phyloP scores from a whole-genome alignment of 2,329 filamentous ascomycete species.

The Dactylella cylindrospora region DNA sequence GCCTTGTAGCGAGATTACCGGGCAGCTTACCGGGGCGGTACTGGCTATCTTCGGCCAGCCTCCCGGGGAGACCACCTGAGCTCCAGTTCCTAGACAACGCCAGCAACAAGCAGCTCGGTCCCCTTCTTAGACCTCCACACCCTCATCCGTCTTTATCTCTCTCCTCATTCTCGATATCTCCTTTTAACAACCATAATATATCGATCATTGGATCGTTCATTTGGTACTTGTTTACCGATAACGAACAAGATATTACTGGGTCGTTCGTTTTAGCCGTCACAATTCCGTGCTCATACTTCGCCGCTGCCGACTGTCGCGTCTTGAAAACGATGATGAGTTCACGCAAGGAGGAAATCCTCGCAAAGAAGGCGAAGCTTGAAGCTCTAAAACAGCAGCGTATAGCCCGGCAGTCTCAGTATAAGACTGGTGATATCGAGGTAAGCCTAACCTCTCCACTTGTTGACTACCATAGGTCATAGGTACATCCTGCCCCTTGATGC shows the following conservation, averaged over 20 bases:
- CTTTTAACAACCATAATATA: not conserved
- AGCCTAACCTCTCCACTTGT: slow-evolving; percentile 47
- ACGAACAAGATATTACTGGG: too few relatives aligned
- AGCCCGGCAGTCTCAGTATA: slow-evolving; percentile 74
- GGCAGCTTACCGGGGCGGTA: not conserved
- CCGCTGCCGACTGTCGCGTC: slow-evolving; percentile 19
- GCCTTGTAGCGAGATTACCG: slow-evolving; percentile 1
- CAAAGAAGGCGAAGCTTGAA: slow-evolving; percentile 94
- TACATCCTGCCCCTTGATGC: not conserved
- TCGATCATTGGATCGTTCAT: too few relatives aligned
- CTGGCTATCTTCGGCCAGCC: not conserved
- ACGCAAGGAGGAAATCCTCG: slow-evolving; percentile 91
- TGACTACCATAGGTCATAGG: too few relatives aligned
- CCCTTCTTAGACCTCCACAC: not conserved
- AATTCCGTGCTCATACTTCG: slow-evolving; percentile 40
- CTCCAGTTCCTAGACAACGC: not conserved
- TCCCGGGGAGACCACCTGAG: not conserved
- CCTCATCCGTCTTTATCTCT: slow-evolving; percentile 2
- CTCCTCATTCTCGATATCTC: not conserved
- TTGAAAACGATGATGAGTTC: slow-evolving; percentile 57
- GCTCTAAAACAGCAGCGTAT: slow-evolving; percentile 93
- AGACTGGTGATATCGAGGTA: slow-evolving; percentile 73
- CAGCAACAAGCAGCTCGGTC: not conserved
- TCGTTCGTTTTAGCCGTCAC: too few relatives aligned
- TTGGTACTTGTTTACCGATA: too few relatives aligned